A percentile compares a stretch with the other conserved stretches of the same genome.
Evolutionary conservation across 306 rosid genomes (phyloP).

Genomic region (Morella rubra): DNA sequence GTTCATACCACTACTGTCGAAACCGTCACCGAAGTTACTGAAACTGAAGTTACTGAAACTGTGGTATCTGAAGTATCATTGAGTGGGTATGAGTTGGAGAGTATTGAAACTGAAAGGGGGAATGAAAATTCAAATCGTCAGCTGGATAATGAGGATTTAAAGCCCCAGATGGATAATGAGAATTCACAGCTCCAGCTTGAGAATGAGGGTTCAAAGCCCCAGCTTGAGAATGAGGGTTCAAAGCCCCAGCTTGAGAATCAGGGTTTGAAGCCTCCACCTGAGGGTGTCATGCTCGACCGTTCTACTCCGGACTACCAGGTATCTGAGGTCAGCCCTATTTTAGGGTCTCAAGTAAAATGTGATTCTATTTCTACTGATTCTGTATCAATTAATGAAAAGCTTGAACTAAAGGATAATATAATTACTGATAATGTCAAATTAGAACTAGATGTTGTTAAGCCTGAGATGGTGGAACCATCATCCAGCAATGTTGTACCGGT

Average conservation of each 20-base stretch:
- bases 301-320: slow-evolving; percentile 85
- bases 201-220: slow-evolving; percentile 36
- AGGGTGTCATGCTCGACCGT: slow-evolving; percentile 48
- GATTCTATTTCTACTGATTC: slow-evolving; percentile 99
- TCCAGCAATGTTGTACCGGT: slow-evolving; percentile 67
- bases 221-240: slow-evolving; percentile 44
- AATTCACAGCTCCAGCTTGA: slow-evolving; percentile 25
- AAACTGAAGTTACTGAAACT: slow-evolving; percentile 43
- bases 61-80: slow-evolving; percentile 35
- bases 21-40: slow-evolving; percentile 36
- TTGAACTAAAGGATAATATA: slow-evolving; percentile 98
- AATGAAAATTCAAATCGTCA: slow-evolving; percentile 4
- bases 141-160: not conserved
- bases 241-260: slow-evolving; percentile 49
- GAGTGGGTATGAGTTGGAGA: slow-evolving; percentile 39
- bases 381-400: slow-evolving; percentile 97
- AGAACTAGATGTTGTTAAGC: slow-evolving; percentile 90
- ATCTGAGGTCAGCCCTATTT: slow-evolving; percentile 97
- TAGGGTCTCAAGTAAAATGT: slow-evolving; percentile 95
- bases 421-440: slow-evolving; percentile 97
- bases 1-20: slow-evolving; percentile 35
- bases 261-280: slow-evolving; percentile 46
- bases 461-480: slow-evolving; percentile 98
- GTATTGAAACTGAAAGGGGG: slow-evolving; percentile 33
- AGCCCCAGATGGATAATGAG: slow-evolving; percentile 8